phyloP scores from a whole-genome alignment of 2,329 filamentous ascomycete species.

The Hymenoscyphus fraxineus region DNA sequence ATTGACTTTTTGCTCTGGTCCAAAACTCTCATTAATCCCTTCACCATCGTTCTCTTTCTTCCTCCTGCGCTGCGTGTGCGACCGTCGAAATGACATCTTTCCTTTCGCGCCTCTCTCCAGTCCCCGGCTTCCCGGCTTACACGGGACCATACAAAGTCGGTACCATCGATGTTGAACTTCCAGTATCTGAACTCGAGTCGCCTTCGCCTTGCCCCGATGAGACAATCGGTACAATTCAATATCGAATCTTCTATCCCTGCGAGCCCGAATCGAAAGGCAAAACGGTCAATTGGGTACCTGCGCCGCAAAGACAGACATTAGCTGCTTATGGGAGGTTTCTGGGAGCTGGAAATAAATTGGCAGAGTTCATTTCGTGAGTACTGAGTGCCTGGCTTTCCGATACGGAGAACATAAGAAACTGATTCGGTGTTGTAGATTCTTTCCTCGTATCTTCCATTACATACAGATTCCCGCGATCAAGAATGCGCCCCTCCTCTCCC shows the following conservation, averaged over 20 bases:
- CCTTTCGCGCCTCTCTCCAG: constrained; percentile 56
- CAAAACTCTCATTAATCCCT: neutral
- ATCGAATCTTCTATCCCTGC: constrained; percentile 79
- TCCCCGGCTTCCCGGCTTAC: constrained; percentile 71
- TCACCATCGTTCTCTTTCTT: neutral
- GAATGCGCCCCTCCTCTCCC: constrained; percentile 60
- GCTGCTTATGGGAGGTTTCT: constrained; percentile 74
- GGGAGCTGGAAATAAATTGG: constrained; percentile 57
- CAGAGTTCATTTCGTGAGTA: constrained; percentile 58
- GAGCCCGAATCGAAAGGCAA: constrained; percentile 41
- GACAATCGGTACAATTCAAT: constrained; percentile 68
- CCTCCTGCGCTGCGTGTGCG: neutral
- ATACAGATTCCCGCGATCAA: constrained; percentile 69
- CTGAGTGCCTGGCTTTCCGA: constrained; percentile 37
- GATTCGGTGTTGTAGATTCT: constrained; percentile 43
- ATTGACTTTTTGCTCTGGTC: neutral
- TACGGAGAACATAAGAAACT: neutral
- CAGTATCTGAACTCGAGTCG: constrained; percentile 55
- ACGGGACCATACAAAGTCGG: constrained; percentile 76
- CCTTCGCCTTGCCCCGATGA: constrained; percentile 53
- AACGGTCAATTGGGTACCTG: constrained; percentile 72
- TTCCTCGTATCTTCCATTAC: constrained; percentile 70
- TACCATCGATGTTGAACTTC: constrained; percentile 76
- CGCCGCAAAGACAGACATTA: constrained; percentile 70
- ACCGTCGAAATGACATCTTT: constrained; percentile 29